A percentile compares a stretch with the other conserved stretches of the same genome.
phyloP scores from a whole-genome alignment of 345 rosid genomes.

The Melaleuca alternifolia region DNA sequence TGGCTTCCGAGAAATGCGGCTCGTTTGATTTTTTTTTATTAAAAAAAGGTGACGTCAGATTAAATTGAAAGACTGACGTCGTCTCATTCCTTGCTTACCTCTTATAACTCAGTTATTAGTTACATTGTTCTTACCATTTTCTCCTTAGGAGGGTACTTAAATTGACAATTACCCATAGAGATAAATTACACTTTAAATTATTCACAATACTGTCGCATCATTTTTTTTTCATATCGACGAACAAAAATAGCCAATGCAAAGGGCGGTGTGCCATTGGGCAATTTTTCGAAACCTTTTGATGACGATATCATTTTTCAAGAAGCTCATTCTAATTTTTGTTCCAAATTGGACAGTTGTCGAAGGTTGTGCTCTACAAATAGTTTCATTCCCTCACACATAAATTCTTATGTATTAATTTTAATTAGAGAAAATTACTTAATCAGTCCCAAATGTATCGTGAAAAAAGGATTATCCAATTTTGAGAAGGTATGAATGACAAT shows the following conservation, averaged over 20 bases:
- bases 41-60: neutral
- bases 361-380: neutral
- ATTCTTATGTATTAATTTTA: neutral
- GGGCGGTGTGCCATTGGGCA: neutral
- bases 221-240: neutral
- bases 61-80: neutral
- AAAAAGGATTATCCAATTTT: neutral
- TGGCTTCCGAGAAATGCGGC: neutral
- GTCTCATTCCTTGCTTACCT: neutral
- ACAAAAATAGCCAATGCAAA: neutral
- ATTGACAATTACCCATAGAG: neutral
- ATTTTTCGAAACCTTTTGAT: neutral
- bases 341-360: fast-evolving
- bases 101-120: neutral
- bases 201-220: neutral
- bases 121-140: neutral
- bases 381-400: neutral
- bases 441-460: neutral
- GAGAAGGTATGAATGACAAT: neutral
- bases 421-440: neutral
- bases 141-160: neutral
- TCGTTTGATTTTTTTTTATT: neutral
- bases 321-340: neutral
- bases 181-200: neutral
- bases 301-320: neutral